phyloP scores from a whole-genome alignment of 1,284 basidiomycete genomes.

The Pyrrhoderma noxium region DNA sequence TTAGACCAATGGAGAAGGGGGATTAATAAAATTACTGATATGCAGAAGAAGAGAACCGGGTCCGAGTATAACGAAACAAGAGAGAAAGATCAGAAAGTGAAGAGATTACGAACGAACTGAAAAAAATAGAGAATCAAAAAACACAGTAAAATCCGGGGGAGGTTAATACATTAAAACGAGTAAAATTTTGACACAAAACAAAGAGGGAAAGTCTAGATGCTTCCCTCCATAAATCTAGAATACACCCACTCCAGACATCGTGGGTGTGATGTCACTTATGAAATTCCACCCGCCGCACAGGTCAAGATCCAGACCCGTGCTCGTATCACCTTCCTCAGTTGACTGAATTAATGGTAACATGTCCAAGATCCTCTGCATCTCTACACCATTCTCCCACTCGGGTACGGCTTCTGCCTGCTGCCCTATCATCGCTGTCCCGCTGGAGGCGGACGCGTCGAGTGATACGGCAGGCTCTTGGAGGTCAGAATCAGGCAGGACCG shows the following conservation, averaged over 20 bases:
- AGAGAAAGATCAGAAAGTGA: slow-evolving; percentile 18
- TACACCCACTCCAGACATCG: slow-evolving; percentile 14
- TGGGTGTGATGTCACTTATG: slow-evolving; percentile 1
- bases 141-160: slow-evolving; percentile 8
- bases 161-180: slow-evolving; percentile 8
- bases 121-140: slow-evolving; percentile 17
- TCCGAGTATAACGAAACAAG: slow-evolving; percentile 22
- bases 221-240: slow-evolving; percentile 1
- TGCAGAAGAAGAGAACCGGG: slow-evolving; percentile 20
- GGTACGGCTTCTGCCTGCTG: slow-evolving; percentile 17
- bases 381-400: slow-evolving; percentile 40
- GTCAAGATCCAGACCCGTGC: slow-evolving; percentile 27
- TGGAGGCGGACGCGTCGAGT: slow-evolving; percentile 20
- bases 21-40: slow-evolving; percentile 15
- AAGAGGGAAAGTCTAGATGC: not conserved
- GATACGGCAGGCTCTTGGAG: slow-evolving; percentile 19
- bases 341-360: slow-evolving; percentile 36
- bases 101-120: slow-evolving; percentile 19
- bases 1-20: slow-evolving; percentile 3
- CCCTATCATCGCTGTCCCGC: slow-evolving; percentile 19
- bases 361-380: slow-evolving; percentile 57
- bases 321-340: slow-evolving; percentile 20
- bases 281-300: slow-evolving; percentile 17
- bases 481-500: slow-evolving; percentile 26
- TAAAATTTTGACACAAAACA: slow-evolving; percentile 1